Base-by-base conservation (phyloP, 352 stramenopile genomes). In the Pythium sp. region DNA sequence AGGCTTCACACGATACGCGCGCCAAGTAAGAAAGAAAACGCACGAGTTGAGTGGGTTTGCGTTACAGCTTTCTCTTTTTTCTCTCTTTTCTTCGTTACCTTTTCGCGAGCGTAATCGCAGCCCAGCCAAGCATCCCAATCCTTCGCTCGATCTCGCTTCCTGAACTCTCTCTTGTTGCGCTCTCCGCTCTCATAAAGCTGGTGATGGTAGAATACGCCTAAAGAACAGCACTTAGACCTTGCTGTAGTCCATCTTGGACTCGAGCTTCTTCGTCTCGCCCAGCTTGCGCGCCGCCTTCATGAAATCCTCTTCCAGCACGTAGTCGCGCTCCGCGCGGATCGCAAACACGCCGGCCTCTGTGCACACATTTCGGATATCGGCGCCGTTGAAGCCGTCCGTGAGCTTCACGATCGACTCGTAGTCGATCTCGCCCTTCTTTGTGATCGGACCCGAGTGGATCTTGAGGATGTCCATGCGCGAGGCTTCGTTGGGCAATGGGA, bases 211-310 rank as follows among this genome's bases (percentile, higher is more conserved):
- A 46, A 46, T 24, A n/a, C 11, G 38, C 12, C 38, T 46, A n/a
- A n/a, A 18, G 6, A n/a, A 46, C 38, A 49, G 15, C 14, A 28
- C 36, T 64, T 98, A 99, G 72, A 99, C 97, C 86, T 99, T 99
- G 84, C 89, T 98, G 84, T 99, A 99, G 83, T 99, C 97, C 80
- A 99, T 95, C 87, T 99, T 99, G 62, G 90, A 98, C 86, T 99
- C 98, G 54, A 99, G 91, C 82, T 99, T 99, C 94, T 99, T 99
- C 65, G 92, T 97, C 71, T 99, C 98, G 36, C 92, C 91, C 72
- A 99, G 92, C 88, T 99, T 99, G 64, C 98, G 91, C 58, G 97
- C 97, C 2, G 98, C 98, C 89, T 99, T 99, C 97, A 99, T 99
- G 77, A 99, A 99, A 78, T 99, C 98, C 74, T 99, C 98, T 76